Evolutionary conservation across 768 basidiomycete species (phyloP).

Genomic region (Podaxis sp.): DNA sequence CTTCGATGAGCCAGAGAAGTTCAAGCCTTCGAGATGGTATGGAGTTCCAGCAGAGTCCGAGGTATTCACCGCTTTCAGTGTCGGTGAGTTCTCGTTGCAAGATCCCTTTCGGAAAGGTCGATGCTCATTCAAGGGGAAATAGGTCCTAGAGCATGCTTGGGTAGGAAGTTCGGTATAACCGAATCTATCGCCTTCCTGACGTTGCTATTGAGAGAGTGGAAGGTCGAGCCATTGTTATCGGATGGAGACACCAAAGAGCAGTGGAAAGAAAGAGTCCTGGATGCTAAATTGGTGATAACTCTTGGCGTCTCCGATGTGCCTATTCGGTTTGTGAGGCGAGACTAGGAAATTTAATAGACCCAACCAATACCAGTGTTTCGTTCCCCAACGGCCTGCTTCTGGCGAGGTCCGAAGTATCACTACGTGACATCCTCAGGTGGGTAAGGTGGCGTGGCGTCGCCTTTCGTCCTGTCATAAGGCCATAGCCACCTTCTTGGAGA

Average conservation of each 20-base stretch:
- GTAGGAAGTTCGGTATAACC: constrained; percentile 52
- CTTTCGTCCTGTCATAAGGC: neutral
- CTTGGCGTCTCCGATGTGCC: constrained; percentile 35
- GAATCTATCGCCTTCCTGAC: constrained; percentile 56
- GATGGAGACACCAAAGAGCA: constrained; percentile 36
- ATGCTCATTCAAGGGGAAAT: neutral
- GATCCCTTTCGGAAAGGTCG: neutral
- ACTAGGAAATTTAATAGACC: neutral
- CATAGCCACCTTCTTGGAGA: neutral
- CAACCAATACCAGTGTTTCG: neutral
- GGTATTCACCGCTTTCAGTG: constrained; percentile 46
- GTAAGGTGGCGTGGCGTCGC: neutral
- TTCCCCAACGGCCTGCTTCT: neutral
- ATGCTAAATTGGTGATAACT: constrained; percentile 35
- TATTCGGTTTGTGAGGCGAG: constrained; percentile 32
- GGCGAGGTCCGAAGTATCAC: neutral
- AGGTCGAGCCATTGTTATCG: constrained; percentile 44
- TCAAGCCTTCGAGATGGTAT: constrained; percentile 52
- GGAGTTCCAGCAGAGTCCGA: constrained; percentile 41
- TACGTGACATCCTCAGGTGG: neutral
- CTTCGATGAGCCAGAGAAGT: constrained; percentile 47
- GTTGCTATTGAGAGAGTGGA: constrained; percentile 52
- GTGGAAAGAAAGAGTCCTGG: constrained; percentile 38
- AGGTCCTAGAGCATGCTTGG: constrained; percentile 56
- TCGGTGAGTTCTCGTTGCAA: constrained; percentile 29